Percentiles rank a stretch among this genome's conserved stretches.
Conservation (phyloP, 208 protist genomes). For the Zelonia costaricensis region DNA sequence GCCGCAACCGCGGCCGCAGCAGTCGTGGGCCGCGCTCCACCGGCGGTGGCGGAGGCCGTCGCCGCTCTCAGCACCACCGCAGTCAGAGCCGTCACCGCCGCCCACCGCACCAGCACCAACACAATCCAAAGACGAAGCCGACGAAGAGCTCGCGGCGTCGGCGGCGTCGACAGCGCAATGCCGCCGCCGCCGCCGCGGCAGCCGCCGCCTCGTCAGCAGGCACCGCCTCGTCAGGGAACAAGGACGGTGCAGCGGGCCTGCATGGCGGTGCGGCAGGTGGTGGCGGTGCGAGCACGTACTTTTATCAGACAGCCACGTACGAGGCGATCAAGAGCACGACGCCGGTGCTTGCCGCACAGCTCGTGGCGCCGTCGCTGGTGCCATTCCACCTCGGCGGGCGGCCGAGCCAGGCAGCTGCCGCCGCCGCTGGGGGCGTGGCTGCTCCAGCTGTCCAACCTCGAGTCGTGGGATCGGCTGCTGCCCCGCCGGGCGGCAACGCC, state of each 20-base stretch:
- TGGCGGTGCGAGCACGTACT: slow-evolving; percentile 3
- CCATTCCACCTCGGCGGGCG: slow-evolving; percentile 13
- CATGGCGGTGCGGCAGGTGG: not conserved
- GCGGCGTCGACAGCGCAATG: slow-evolving; percentile 37
- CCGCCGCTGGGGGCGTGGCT: no score
- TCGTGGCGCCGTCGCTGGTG: slow-evolving; percentile 26
- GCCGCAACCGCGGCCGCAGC: slow-evolving; percentile 25
- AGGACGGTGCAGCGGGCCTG: no score
- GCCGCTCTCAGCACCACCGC: slow-evolving; percentile 30
- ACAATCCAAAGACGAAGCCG: slow-evolving; percentile 39
- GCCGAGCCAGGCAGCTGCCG: no score
- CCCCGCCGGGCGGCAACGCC: no score
- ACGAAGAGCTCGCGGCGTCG: slow-evolving; percentile 49
- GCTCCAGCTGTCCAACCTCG: no score
- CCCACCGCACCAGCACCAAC: slow-evolving; percentile 22
- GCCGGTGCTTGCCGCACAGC: slow-evolving; percentile 28
- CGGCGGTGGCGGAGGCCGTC: slow-evolving; percentile 28
- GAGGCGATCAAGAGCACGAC: slow-evolving; percentile 62
- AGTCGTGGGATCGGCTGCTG: no score
- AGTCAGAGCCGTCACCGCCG: slow-evolving; percentile 25
- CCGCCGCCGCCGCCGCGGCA: slow-evolving; percentile 20
- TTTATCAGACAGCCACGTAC: slow-evolving; percentile 68
- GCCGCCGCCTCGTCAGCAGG: no score
- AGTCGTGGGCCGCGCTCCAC: slow-evolving; percentile 29
- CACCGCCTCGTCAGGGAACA: no score